Evolutionary conservation across 108 stramenopile species (phyloP).

Genomic region (Nitzschia inconspicua): DNA sequence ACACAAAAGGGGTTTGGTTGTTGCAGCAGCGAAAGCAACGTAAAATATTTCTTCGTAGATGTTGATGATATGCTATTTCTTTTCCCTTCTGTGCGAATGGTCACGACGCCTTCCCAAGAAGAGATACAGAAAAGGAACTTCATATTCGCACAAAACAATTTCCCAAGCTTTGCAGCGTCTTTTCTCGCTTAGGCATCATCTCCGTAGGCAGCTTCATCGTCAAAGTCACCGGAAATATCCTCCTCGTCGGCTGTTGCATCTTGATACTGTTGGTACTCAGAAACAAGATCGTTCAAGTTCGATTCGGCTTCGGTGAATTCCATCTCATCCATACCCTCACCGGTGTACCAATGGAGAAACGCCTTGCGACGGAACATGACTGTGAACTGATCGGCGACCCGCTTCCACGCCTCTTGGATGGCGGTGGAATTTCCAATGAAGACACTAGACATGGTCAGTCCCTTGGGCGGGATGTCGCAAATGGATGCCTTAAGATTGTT

Average conservation of each 20-base stretch:
- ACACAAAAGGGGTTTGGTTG: too few relatives aligned
- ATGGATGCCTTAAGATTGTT: constrained; percentile 99
- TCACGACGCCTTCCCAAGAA: too few relatives aligned
- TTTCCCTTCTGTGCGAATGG: too few relatives aligned
- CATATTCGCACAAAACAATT: too few relatives aligned
- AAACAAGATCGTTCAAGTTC: constrained; percentile 94
- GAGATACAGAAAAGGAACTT: too few relatives aligned
- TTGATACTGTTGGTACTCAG: constrained; percentile 96
- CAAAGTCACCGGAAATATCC: constrained; percentile 72
- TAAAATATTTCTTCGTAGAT: too few relatives aligned
- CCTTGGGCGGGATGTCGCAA: constrained; percentile 97
- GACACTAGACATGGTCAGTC: constrained; percentile 89
- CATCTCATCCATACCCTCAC: constrained; percentile 95
- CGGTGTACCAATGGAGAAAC: constrained; percentile 92
- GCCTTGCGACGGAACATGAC: constrained; percentile 95
- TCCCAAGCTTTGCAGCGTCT: too few relatives aligned
- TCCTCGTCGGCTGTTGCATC: constrained; percentile 80
- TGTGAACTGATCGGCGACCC: constrained; percentile 87
- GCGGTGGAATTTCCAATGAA: constrained; percentile 96
- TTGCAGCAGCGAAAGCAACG: too few relatives aligned
- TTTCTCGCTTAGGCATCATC: too few relatives aligned
- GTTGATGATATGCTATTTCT: too few relatives aligned
- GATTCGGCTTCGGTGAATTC: constrained; percentile 95
- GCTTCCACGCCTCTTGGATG: constrained; percentile 92
- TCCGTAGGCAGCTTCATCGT: constrained; percentile 5